A percentile compares a stretch with the other conserved stretches of the same genome.
Evolutionary conservation across 2,329 filamentous ascomycete genomes (phyloP).

Genomic region (Diatrype stigma): DNA sequence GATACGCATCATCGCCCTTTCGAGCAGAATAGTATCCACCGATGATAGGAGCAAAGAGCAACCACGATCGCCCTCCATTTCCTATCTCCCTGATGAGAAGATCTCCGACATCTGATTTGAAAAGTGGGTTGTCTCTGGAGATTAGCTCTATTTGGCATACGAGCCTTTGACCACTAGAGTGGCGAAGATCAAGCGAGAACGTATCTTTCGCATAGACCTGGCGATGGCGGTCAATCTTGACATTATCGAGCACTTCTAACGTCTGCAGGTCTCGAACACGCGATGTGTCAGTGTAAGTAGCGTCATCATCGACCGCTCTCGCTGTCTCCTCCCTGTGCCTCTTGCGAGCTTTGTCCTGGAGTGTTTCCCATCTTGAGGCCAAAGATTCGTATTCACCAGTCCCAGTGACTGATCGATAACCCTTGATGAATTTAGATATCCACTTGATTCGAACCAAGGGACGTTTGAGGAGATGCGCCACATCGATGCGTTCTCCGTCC

Average conservation of each 20-base stretch:
- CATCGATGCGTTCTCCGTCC: conserved; percentile 86
- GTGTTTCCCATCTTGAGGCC: conserved; percentile 60
- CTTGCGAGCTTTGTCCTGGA: conserved; percentile 74
- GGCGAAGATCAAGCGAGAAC: conserved; percentile 78
- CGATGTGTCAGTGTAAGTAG: conserved; percentile 75
- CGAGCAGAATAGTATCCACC: conserved; percentile 72
- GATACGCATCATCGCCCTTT: conserved; percentile 62
- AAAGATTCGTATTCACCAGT: conserved; percentile 53
- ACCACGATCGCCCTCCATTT: conserved; percentile 65
- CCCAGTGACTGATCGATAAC: conserved; percentile 53
- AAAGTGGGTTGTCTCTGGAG: conserved; percentile 73
- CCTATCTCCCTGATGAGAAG: conserved; percentile 92
- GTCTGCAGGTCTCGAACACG: conserved; percentile 76
- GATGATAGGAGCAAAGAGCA: conserved; percentile 87
- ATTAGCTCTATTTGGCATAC: conserved; percentile 87
- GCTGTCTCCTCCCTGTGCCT: conserved; percentile 69
- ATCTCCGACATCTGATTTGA: conserved; percentile 67
- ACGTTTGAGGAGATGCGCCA: conserved; percentile 86
- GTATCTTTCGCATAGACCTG: conserved; percentile 87
- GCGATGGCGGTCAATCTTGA: conserved; percentile 69
- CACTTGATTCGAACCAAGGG: conserved; percentile 86
- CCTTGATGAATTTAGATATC: conserved; percentile 76
- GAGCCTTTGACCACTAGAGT: conserved; percentile 86
- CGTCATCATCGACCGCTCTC: conserved; percentile 79
- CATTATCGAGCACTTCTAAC: conserved; percentile 64